phyloP scores from a whole-genome alignment of 139 green algal genomes.

The Astrephomene gubernaculifera region DNA sequence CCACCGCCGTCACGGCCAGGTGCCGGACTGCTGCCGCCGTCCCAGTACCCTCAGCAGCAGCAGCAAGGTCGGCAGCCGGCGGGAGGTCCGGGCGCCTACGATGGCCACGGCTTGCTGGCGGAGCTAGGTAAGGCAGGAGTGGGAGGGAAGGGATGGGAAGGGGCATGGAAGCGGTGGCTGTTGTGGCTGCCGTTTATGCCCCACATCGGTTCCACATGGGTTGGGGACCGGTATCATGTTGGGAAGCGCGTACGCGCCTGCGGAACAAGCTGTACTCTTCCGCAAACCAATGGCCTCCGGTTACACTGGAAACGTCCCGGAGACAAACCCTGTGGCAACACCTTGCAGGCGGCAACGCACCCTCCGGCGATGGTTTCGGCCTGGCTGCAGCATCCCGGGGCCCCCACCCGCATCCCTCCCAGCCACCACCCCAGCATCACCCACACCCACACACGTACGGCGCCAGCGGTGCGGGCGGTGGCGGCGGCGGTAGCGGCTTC shows the following conservation, averaged over 20 bases:
- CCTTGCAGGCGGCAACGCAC: not conserved
- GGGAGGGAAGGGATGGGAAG: no score
- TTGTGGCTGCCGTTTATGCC: no score
- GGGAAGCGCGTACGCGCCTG: no score
- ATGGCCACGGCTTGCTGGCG: not conserved
- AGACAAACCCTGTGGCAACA: no score
- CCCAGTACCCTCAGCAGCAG: not conserved
- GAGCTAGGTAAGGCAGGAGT: conserved; percentile 16
- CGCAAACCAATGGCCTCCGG: no score
- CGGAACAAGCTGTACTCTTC: no score
- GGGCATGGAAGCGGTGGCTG: no score
- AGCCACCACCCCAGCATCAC: not conserved
- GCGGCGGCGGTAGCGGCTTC: not conserved
- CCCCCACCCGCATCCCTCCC: not conserved
- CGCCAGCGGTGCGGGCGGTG: not conserved
- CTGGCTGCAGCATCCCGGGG: not conserved
- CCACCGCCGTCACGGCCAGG: no score
- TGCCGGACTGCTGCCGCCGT: not conserved
- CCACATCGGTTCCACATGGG: no score
- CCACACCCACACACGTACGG: not conserved
- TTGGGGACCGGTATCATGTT: no score
- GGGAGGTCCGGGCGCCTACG: not conserved
- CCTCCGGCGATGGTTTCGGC: not conserved
- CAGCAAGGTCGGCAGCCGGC: not conserved
- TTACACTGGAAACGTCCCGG: no score